A percentile compares a stretch with the other conserved stretches of the same genome.
phyloP scores from a whole-genome alignment of 2,329 filamentous ascomycete genomes.

The Eutypella sp. region DNA sequence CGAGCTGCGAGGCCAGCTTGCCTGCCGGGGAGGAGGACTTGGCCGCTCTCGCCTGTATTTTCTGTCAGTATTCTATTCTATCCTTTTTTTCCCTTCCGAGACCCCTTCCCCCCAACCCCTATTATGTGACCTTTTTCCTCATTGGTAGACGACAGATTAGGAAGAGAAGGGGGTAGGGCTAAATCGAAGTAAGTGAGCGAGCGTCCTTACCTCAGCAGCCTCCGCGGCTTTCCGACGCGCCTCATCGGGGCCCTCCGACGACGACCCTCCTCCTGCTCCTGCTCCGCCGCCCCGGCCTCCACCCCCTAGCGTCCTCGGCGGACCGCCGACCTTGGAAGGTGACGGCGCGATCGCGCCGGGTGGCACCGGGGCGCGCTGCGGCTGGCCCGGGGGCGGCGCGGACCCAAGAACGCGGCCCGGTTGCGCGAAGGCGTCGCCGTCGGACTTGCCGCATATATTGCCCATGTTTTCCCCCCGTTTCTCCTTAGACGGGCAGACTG shows the following conservation, averaged over 20 bases:
- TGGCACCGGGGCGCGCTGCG: slow-evolving; percentile 47
- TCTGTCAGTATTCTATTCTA: not conserved
- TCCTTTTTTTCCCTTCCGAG: not conserved
- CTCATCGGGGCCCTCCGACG: slow-evolving; percentile 44
- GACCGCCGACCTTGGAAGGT: slow-evolving; percentile 44
- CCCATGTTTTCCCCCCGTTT: slow-evolving; percentile 55
- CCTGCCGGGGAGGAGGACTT: slow-evolving; percentile 54
- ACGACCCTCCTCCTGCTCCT: slow-evolving; percentile 3
- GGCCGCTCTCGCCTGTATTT: slow-evolving; percentile 61
- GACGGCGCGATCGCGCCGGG: slow-evolving; percentile 7
- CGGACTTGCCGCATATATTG: slow-evolving; percentile 74
- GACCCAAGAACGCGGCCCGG: slow-evolving; percentile 69
- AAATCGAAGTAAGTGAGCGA: not conserved
- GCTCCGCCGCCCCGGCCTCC: slow-evolving; percentile 28
- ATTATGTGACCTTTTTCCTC: no score
- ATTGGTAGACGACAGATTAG: slow-evolving; percentile 6
- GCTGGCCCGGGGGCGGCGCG: slow-evolving; percentile 39
- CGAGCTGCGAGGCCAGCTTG: slow-evolving; percentile 66
- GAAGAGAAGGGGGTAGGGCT: not conserved
- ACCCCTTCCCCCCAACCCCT: no score
- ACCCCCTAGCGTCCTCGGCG: slow-evolving; percentile 61
- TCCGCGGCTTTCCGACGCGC: slow-evolving; percentile 69
- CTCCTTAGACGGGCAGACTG: not conserved
- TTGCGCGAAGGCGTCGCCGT: slow-evolving; percentile 62
- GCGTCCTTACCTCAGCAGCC: slow-evolving; percentile 70